Evolutionary conservation across 345 rosid genomes (phyloP), one percentile per base, ranked within the genome.

Genomic region (Tarenaya hassleriana): DNA sequence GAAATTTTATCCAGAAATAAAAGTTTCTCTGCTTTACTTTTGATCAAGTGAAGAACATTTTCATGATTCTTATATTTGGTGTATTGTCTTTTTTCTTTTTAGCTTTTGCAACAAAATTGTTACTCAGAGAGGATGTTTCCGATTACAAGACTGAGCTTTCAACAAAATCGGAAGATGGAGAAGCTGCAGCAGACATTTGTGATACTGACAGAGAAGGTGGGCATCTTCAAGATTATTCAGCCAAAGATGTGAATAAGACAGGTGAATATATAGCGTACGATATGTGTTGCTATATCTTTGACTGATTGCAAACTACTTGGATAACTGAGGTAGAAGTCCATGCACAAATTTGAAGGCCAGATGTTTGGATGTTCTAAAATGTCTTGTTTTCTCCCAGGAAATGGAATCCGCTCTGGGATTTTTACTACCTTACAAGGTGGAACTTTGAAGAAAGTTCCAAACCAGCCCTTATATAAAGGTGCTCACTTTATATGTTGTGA

Each of bases 31-130:
- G 8, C 11, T 13, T n/a, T n/a, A n/a, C 41, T 3, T 37, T n/a
- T n/a, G n/a, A n/a, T n/a, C n/a, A n/a, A 37, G 41, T 37, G 15
- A 8, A 37, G 1, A 37, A 13, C 15, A 37, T 37, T 37, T 10
- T 37, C 41, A 37, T 37, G n/a, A n/a, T n/a, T n/a, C n/a, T 13
- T 13, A 37, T 10, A 10, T 10, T 37, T 41, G 20, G 21, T 42
- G n/a, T 5, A 50, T 29, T 17, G 8, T 27, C 7, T 64, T 5
- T 42, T 6, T 33, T 6, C 9, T 58, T 16, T 66, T 34, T 55
- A 66, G 71, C 71, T 24, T 66, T 66, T 17, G 61, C 48, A 7
- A 54, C 61, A 1, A 66, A 41, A 29, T 21, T 66, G 47, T 53
- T 66, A 48, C 66, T 53, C 3, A 48, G 40, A 16, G 70, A 66